phyloP scores from a whole-genome alignment of 164 flowering plant genomes.

The Tetrastigma voinierianum region DNA sequence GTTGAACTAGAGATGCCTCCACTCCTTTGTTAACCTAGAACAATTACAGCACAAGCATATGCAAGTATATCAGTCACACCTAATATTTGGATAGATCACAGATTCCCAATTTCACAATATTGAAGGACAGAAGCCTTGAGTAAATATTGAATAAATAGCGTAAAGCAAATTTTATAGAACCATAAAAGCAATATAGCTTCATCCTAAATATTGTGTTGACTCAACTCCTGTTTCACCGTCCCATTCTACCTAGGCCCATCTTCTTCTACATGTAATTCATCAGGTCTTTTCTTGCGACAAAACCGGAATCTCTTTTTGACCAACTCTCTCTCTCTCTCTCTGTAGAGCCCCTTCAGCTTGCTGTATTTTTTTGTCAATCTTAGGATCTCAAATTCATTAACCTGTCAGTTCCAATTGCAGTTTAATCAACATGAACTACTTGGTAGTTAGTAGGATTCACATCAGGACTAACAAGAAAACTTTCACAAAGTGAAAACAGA shows the following conservation, averaged over 20 bases:
- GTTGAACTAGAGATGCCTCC: conserved; percentile 85
- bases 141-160: too few species aligned
- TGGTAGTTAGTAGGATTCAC: background rate
- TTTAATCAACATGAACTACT: background rate
- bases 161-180: too few species aligned
- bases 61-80: conserved; percentile 8
- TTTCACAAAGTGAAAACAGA: background rate
- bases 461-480: background rate
- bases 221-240: background rate
- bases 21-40: conserved; percentile 97
- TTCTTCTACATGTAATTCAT: background rate
- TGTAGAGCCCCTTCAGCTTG: background rate
- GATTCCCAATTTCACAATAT: too few species aligned
- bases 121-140: background rate
- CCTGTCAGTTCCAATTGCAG: background rate
- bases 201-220: background rate
- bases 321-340: background rate
- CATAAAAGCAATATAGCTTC: background rate
- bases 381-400: background rate
- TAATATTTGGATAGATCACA: background rate
- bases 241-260: background rate
- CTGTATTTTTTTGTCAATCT: background rate
- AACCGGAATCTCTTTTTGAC: background rate
- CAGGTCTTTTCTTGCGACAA: background rate
- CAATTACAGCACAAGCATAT: conserved; percentile 6